Base-by-base conservation (phyloP, 2,329 filamentous ascomycete genomes). In the Phaeoacremonium minimum region DNA sequence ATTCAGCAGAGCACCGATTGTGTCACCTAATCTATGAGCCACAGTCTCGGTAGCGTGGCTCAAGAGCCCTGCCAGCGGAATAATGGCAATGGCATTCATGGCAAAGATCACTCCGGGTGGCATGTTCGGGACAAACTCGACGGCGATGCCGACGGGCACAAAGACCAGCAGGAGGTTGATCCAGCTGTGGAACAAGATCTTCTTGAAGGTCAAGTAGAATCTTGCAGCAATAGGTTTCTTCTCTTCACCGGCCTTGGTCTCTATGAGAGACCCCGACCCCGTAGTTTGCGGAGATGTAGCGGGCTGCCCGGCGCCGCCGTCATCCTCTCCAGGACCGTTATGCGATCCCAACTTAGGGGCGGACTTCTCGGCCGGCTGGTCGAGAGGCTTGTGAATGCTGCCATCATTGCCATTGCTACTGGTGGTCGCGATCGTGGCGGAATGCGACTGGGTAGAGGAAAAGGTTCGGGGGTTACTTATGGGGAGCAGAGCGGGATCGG, bases 81-180 rank as follows among this genome's bases (percentile, higher is more conserved):
- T 75, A 51, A 89, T 85, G 48, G 85, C 84, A 46, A 88, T 67
- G 35, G 82, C 81, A 56, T 89, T 89, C 66, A 87, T 73, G 40
- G 74, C 81, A 55, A 89, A 89, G 42, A 85, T 65, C 39, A 85
- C 62, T 30, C 73, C 80, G 15, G 80, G 74, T 36, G 70, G 69
- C 37, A 78, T 52, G 42, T 67, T 65, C 8, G 61, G 53, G 18
- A 78, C 57, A 37, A 73, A 65, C 38, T 83, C 69, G 38, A 80
- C 71, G 41, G 72, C 71, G 50, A 93, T 90, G 49, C 86, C 87
- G 36, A 86, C 70, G 7, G 86, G 87, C 18, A 91, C 86, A 53
- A 89, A 89, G 37, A 90, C 62, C 44, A 91, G 67, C 47, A 91
- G 67, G 37, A 87, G 51, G 56, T 93, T 91, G 65, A 91, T 67